Percentiles rank a stretch among this genome's conserved stretches.
phyloP scores from a whole-genome alignment of 1,284 basidiomycete species.

The Boletellus sp. region DNA sequence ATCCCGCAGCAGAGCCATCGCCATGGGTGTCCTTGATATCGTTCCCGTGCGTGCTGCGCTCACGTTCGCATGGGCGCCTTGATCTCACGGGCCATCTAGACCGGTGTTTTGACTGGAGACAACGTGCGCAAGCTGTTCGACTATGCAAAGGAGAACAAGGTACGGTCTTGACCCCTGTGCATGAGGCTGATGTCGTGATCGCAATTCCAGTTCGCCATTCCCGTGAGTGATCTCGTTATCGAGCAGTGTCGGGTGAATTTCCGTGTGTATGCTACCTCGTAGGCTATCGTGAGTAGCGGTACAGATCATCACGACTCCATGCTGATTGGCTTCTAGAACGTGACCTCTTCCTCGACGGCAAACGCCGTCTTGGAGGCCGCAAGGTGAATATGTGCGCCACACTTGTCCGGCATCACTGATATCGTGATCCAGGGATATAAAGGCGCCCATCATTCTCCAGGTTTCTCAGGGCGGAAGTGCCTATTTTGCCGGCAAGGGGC shows the following conservation, averaged over 20 bases:
- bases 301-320: conserved; percentile 3
- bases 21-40: conserved; percentile 56
- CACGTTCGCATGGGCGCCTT: not conserved
- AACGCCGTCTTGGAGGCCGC: conserved; percentile 77
- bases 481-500: conserved; percentile 96
- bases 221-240: conserved; percentile 42
- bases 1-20: conserved; percentile 3
- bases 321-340: conserved; percentile 43
- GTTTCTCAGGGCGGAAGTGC: conserved; percentile 96
- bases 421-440: conserved; percentile 61
- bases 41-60: conserved; percentile 47
- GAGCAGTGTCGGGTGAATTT: not conserved
- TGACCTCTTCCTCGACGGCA: conserved; percentile 73
- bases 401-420: conserved; percentile 7
- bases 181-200: not conserved
- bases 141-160: conserved; percentile 67
- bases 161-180: conserved; percentile 29
- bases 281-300: conserved; percentile 57
- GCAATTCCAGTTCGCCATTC: conserved; percentile 60
- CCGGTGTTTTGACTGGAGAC: conserved; percentile 72
- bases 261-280: not conserved
- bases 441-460: conserved; percentile 97
- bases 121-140: conserved; percentile 72
- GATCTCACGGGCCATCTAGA: conserved; percentile 37
- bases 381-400: conserved; percentile 38